Percentiles rank a stretch among this genome's conserved stretches.
Evolutionary conservation across 768 basidiomycete genomes (phyloP).

Genomic region (Albatrellus ellisii): DNA sequence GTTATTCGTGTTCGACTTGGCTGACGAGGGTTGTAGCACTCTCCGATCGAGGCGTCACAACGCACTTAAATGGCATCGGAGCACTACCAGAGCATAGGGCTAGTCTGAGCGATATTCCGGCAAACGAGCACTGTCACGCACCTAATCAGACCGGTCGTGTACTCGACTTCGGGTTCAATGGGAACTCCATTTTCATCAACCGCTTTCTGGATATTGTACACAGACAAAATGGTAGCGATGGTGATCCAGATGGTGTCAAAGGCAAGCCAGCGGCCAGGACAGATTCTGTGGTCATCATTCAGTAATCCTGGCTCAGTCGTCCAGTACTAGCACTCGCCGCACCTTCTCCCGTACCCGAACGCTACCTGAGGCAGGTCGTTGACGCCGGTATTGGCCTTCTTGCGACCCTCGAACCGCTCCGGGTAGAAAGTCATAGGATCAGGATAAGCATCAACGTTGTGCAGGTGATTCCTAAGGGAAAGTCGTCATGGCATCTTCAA

Average conservation of each 20-base stretch:
- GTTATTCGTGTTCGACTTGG: too few species aligned
- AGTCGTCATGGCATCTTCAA: neutral
- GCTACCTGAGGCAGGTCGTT: conserved; percentile 6
- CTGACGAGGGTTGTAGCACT: neutral
- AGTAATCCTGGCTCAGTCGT: too few species aligned
- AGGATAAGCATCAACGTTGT: conserved; percentile 17
- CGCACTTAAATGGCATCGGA: neutral
- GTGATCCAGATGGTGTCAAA: conserved; percentile 10
- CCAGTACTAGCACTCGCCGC: too few species aligned
- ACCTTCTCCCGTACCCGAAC: conserved; percentile 8
- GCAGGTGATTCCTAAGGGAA: conserved; percentile 13
- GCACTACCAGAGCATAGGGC: neutral
- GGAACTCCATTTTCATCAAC: conserved; percentile 9
- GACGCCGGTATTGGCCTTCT: conserved; percentile 3
- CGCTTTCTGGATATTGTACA: conserved; percentile 10
- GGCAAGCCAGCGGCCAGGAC: conserved; percentile 15
- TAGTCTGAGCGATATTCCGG: neutral
- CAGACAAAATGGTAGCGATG: conserved; percentile 12
- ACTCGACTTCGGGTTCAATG: conserved; percentile 11
- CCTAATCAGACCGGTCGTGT: conserved; percentile 12
- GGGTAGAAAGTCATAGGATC: conserved; percentile 20
- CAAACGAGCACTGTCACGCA: conserved; percentile 10
- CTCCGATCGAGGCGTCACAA: neutral
- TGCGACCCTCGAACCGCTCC: conserved; percentile 18
- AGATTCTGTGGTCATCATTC: too few species aligned